Percentiles rank a stretch among this genome's conserved stretches.
These are phyloP conservation scores for Mycena crocata DNA, from an alignment of 768 basidiomycete species.

Conservation along the genomic window DNA sequence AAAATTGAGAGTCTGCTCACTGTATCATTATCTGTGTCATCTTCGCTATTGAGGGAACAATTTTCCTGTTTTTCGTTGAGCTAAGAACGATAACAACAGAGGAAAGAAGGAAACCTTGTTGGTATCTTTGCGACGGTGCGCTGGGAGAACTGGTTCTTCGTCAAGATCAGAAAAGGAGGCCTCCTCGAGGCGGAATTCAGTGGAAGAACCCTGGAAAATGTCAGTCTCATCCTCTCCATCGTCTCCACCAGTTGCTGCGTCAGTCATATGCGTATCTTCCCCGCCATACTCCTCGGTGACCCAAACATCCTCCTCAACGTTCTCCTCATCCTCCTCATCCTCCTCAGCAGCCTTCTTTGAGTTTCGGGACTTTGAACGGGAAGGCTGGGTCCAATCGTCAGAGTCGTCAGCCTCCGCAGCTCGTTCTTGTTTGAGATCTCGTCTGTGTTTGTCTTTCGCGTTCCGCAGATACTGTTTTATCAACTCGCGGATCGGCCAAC, in stretches of 20 bases:
- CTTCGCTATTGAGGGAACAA: neutral
- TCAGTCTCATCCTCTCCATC: neutral
- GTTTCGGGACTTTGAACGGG: neutral
- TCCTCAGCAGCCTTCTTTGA: neutral
- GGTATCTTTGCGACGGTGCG: neutral
- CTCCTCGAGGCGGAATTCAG: neutral
- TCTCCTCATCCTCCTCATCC: neutral
- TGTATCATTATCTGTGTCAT: neutral
- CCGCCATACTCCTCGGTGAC: neutral
- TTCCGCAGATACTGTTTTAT: conserved; percentile 2
- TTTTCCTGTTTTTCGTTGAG: neutral
- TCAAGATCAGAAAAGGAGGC: neutral
- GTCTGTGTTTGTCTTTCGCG: neutral
- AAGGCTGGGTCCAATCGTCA: neutral
- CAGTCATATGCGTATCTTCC: neutral
- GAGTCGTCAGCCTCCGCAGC: neutral
- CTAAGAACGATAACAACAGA: neutral
- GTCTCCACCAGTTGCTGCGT: neutral
- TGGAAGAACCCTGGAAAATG: neutral
- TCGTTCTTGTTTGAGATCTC: neutral
- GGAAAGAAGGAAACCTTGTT: neutral
- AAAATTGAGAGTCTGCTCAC: no score
- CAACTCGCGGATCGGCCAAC: neutral
- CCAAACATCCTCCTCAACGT: neutral
- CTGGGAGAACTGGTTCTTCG: neutral